Conservation (phyloP, 2,329 filamentous ascomycete species). For the Alternaria angustiovoidea region DNA sequence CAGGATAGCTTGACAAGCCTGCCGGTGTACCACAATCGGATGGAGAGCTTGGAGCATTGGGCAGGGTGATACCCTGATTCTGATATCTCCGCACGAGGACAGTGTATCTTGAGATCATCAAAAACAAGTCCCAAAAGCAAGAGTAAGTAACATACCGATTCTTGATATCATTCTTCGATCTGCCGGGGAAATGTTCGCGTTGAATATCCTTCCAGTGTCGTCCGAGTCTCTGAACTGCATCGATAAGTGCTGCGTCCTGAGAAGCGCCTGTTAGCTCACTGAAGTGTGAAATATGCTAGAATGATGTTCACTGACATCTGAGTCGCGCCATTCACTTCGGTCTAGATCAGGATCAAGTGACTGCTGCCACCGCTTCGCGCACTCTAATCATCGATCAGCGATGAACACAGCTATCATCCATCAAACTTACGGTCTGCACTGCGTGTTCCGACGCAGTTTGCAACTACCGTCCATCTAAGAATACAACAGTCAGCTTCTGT, state of each 20-base stretch:
- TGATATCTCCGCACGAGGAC: conserved; percentile 43
- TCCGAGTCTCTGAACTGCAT: conserved; percentile 44
- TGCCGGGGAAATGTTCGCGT: conserved; percentile 43
- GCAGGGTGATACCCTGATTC: conserved; percentile 39
- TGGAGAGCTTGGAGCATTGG: conserved; percentile 32
- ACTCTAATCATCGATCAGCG: conserved; percentile 45
- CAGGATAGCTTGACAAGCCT: conserved; percentile 19
- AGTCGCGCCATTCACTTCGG: conserved; percentile 49
- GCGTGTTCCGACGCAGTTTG: conserved; percentile 49
- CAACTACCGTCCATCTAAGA: conserved; percentile 55
- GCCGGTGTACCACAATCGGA: conserved; percentile 28
- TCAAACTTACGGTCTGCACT: conserved; percentile 51
- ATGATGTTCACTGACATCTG: conserved; percentile 39
- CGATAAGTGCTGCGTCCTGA: conserved; percentile 42
- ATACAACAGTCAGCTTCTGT: conserved; percentile 1
- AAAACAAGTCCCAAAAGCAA: not conserved
- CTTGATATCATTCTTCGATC: conserved; percentile 52
- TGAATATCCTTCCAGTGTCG: conserved; percentile 53
- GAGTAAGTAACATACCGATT: conserved; percentile 40
- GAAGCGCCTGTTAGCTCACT: not conserved
- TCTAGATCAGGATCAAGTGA: conserved; percentile 54
- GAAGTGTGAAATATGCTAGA: not conserved
- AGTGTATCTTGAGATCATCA: conserved; percentile 34
- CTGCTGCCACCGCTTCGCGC: conserved; percentile 58
- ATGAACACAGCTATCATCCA: not conserved